Evolutionary conservation across 2,329 filamentous ascomycete species (phyloP), one percentile per base, ranked within the genome.

Genomic region (Aureobasidium sp.): DNA sequence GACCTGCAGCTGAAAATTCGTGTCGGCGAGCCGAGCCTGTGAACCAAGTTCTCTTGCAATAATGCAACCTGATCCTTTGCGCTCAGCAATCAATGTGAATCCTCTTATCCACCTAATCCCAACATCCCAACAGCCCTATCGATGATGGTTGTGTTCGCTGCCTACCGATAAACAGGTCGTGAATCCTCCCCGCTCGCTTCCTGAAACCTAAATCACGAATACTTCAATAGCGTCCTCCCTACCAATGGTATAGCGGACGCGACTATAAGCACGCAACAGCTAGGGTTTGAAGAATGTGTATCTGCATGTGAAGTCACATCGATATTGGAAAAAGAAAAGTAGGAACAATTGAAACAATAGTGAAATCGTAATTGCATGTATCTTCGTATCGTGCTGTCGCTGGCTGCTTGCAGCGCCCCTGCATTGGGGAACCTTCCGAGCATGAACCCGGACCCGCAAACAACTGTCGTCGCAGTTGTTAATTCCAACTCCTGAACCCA

Each of bases 121-220:
- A 21, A 44, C 13, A 10, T 44, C 9, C n/a, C 41, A 44, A 25
- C 49, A 52, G 50, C 37, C 50, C 6, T 54, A 36, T 30, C 27
- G 15, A 54, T 54, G 3, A 41, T 42, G 15, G n/a, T 7, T n/a
- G 36, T 30, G 9, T 27, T 37, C 13, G n/a, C n/a, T 29, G 37
- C 15, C 49, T 25, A 11, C 21, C 25, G 53, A 57, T 57, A 57
- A 30, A 42, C 15, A 27, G 16, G 16, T n/a, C n/a, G 32, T 55
- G 53, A 39, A 41, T 42, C 50, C 37, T 21, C 21, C 32, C 39
- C 41, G 41, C 29, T 57, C 53, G 41, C 37, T 57, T 57, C 53
- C 30, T 57, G 37, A 57, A 57, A 57, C 53, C 21, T 27, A 57
- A 57, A 57, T 34, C 30, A 44, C 7, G 30, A 57, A 57, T 45